Evolutionary conservation across 2,329 filamentous ascomycete genomes (phyloP).

Genomic region (Pseudogymnoascus sp.): DNA sequence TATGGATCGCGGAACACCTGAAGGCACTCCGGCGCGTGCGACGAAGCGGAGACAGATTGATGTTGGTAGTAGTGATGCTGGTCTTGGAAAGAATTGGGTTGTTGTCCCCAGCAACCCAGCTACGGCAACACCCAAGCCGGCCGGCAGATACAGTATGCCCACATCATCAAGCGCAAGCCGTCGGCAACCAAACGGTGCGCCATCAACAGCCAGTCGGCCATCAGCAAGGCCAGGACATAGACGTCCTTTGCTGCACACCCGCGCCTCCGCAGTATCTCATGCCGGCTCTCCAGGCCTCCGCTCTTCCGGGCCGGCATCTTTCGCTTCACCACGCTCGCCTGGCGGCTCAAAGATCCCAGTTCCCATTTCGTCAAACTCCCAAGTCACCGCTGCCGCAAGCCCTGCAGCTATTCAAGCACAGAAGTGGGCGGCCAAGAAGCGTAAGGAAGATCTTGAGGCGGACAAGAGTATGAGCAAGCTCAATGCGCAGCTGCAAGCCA

Average conservation of each 20-base stretch:
- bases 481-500: slow-evolving; percentile 68
- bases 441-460: slow-evolving; percentile 65
- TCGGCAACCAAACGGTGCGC: slow-evolving; percentile 1
- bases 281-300: slow-evolving; percentile 37
- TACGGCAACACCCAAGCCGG: slow-evolving; percentile 5
- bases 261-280: slow-evolving; percentile 37
- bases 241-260: slow-evolving; percentile 28
- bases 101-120: slow-evolving; percentile 38
- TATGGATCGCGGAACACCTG: slow-evolving; percentile 29
- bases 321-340: slow-evolving; percentile 41
- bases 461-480: slow-evolving; percentile 73
- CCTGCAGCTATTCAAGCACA: slow-evolving; percentile 55
- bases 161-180: slow-evolving; percentile 19
- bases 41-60: slow-evolving; percentile 41
- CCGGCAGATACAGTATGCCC: slow-evolving; percentile 21
- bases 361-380: slow-evolving; percentile 9
- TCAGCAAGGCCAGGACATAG: slow-evolving; percentile 23
- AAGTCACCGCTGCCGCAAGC: slow-evolving; percentile 17
- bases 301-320: slow-evolving; percentile 41
- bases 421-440: slow-evolving; percentile 60
- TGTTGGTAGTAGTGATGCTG: slow-evolving; percentile 37
- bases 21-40: slow-evolving; percentile 32
- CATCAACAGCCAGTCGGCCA: slow-evolving; percentile 21
- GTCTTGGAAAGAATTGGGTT: slow-evolving; percentile 62
- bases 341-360: slow-evolving; percentile 11